Percentiles rank a stretch among this genome's conserved stretches.
Evolutionary conservation across 352 stramenopile species (phyloP).

Genomic region (Phytophthora sojae): DNA sequence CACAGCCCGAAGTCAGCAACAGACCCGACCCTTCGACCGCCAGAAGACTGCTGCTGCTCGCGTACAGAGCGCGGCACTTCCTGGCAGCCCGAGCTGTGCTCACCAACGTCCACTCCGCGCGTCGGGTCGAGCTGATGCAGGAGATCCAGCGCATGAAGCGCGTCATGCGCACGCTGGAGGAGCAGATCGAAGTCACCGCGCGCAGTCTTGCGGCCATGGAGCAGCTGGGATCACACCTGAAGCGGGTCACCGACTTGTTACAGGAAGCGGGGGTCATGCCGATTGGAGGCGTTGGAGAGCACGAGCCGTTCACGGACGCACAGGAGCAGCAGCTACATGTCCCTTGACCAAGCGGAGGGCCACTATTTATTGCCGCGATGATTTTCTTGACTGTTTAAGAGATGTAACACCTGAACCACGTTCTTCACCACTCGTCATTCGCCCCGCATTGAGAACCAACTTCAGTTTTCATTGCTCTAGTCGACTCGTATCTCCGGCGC

Average conservation of each 20-base stretch:
- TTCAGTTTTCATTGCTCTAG: not conserved
- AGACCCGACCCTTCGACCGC: constrained; percentile 2
- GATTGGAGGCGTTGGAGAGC: too few relatives aligned
- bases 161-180: constrained; percentile 38
- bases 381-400: not conserved
- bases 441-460: too few relatives aligned
- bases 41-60: constrained; percentile 23
- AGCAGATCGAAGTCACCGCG: constrained; percentile 45
- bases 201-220: constrained; percentile 44
- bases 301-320: not conserved
- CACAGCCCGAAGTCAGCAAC: not conserved
- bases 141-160: constrained; percentile 46
- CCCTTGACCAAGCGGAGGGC: not conserved
- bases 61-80: constrained; percentile 30
- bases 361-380: not conserved
- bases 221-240: constrained; percentile 38
- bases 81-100: constrained; percentile 30
- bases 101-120: constrained; percentile 28
- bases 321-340: not conserved
- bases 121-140: constrained; percentile 41
- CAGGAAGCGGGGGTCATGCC: constrained; percentile 14
- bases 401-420: not conserved
- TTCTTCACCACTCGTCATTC: not conserved
- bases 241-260: constrained; percentile 34
- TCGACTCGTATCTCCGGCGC: not conserved